Base-by-base conservation (phyloP, 1,139 yeast genomes). In the Kodamaea arcana region DNA sequence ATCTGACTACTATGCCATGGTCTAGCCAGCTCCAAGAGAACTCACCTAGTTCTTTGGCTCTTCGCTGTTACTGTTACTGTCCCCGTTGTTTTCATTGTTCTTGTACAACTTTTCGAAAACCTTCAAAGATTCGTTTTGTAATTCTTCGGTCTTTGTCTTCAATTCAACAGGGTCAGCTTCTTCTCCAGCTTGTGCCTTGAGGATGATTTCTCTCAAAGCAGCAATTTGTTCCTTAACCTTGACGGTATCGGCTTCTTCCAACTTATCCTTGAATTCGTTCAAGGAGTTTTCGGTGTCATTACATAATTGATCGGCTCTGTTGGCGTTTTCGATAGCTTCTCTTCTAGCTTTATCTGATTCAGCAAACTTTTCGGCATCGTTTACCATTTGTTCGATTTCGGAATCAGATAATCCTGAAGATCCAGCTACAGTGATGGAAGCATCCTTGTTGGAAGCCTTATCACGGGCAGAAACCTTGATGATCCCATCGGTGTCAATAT, bases 401-500 rank as follows among this genome's bases (percentile, higher is more conserved):
- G 92, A 60, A 58, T 92, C 97, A 50, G 95, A 83, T 56, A 92
- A 78, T 70, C 98, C 98, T 39, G 97, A 90, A 40, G 97, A 86
- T 50, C 97, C 97, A 48, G 97, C 97, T 64, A 92, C 97, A 45
- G 97, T 90, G 74, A 92, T 90, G 48, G 97, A 87, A 56, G 96
- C 95, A 64, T 92, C 97, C 81, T 90, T 88, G 80, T 87, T 87
- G 52, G 96, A 83, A 51, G 97, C 96, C 80, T 90, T 90, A 72
- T 92, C 98, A 70, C 90, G 85, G 48, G 97, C 98, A 64, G 94
- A 84, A 50, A 92, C 98, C 77, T 92, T 92, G 75, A 92, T 88
- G 68, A 92, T 92, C 68, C 98, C 97, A 70, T 90, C 97, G 46
- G 98, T 95, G 66, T 90, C 98, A 60, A 90, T 85, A 69, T 90